These are phyloP conservation scores for Quercus dentata DNA, from an alignment of 306 rosid species.

Conservation along the genomic window DNA sequence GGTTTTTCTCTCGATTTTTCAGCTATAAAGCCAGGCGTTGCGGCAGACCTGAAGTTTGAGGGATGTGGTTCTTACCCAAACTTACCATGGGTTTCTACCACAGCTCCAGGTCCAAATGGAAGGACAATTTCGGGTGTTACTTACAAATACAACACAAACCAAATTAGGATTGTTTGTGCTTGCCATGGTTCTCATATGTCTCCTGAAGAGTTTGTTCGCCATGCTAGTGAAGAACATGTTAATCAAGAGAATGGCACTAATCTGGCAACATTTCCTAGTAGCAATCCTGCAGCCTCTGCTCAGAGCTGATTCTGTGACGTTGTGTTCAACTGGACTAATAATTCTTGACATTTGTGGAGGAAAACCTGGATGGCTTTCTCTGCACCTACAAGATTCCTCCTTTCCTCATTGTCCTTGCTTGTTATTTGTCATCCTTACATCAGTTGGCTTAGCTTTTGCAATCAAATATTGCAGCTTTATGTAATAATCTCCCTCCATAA, in stretches of 20 bases:
- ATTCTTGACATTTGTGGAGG: conserved; percentile 12
- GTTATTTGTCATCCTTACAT: background rate
- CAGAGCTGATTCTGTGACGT: conserved; percentile 56
- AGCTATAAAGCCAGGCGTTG: conserved; percentile 81
- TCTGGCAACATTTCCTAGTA: conserved; percentile 50
- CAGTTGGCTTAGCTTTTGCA: conserved; percentile 25
- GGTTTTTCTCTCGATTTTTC: conserved; percentile 57
- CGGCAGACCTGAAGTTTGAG: conserved; percentile 81
- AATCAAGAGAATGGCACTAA: conserved; percentile 47
- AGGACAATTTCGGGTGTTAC: conserved; percentile 95
- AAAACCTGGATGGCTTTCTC: conserved; percentile 21
- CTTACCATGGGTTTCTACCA: conserved; percentile 97
- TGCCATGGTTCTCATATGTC: conserved; percentile 91
- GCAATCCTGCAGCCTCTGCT: conserved; percentile 69
- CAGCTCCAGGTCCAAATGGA: conserved; percentile 74
- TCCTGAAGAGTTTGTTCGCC: conserved; percentile 82
- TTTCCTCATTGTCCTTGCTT: conserved; percentile 21
- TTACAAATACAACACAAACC: conserved; percentile 61
- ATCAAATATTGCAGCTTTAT: conserved; percentile 28
- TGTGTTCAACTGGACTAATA: conserved; percentile 19
- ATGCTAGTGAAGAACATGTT: conserved; percentile 61
- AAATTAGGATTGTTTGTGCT: conserved; percentile 84
- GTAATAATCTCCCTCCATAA: conserved; percentile 32
- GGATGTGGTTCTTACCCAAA: conserved; percentile 85
- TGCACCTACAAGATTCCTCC: conserved; percentile 29